These are phyloP conservation scores for Blastobotrys muscicola DNA, from an alignment of 805 yeast species.

Conservation along the genomic window DNA sequence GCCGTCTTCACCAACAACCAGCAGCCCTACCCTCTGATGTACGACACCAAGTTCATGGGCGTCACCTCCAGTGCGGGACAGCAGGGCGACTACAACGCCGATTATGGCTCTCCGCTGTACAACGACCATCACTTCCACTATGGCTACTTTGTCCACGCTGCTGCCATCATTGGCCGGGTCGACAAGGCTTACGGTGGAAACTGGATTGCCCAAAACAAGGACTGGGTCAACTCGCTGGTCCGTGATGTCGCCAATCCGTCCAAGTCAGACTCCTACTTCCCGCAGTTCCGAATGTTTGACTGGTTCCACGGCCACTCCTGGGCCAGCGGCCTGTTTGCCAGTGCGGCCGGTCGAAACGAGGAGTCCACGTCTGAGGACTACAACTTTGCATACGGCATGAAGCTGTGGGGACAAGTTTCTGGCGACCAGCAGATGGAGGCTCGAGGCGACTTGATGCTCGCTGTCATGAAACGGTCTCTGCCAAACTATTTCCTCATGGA, in stretches of 20 bases:
- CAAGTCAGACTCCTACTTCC: constrained; percentile 45
- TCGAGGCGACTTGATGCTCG: constrained; percentile 52
- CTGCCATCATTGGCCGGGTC: constrained; percentile 61
- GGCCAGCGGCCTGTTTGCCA: constrained; percentile 61
- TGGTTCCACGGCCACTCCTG: constrained; percentile 71
- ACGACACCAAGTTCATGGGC: constrained; percentile 56
- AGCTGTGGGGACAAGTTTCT: constrained; percentile 57
- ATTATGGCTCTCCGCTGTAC: constrained; percentile 68
- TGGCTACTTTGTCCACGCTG: constrained; percentile 77
- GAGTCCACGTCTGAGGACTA: constrained; percentile 69
- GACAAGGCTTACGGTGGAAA: constrained; percentile 43
- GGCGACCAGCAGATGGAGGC: constrained; percentile 47
- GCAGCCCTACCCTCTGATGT: constrained; percentile 65
- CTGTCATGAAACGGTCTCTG: constrained; percentile 46
- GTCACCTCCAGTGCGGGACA: constrained; percentile 27
- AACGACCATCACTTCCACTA: constrained; percentile 86
- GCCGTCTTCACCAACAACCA: constrained; percentile 57
- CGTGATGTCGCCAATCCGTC: constrained; percentile 64
- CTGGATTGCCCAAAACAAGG: constrained; percentile 41
- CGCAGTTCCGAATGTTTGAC: constrained; percentile 60
- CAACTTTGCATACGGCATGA: constrained; percentile 62
- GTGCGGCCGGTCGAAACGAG: constrained; percentile 64
- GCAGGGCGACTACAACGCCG: constrained; percentile 37
- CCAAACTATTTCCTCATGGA: constrained; percentile 44
- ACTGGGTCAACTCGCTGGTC: constrained; percentile 52